These are phyloP conservation scores for Pogostemon cablin DNA, from an alignment of 257 asterid genomes.

Conservation along the genomic window DNA sequence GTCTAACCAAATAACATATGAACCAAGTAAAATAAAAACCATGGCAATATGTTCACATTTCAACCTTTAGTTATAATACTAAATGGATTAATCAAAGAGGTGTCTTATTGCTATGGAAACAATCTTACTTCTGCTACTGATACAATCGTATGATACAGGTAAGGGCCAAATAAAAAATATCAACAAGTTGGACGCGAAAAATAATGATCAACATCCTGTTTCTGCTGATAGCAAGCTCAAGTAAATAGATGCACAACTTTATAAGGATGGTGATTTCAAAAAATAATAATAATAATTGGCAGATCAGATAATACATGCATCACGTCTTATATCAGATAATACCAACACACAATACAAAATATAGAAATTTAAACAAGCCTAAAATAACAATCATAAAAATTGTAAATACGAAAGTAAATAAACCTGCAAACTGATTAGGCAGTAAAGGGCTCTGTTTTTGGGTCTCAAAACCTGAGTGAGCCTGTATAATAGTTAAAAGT, in stretches of 20 bases:
- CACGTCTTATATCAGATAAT: neutral
- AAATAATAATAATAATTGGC: too few species aligned
- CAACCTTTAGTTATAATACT: neutral
- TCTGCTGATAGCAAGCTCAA: neutral
- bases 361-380: neutral
- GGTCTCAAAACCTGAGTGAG: conserved; percentile 43
- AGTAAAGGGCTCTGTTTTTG: conserved; percentile 42
- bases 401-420: conserved; percentile 17
- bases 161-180: neutral
- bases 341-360: conserved; percentile 1
- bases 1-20: neutral
- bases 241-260: too few species aligned
- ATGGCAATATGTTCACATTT: neutral
- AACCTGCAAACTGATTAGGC: conserved; percentile 53
- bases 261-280: too few species aligned
- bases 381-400: conserved; percentile 4
- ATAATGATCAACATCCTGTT: neutral
- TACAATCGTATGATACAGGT: neutral
- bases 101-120: neutral
- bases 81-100: neutral
- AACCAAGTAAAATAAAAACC: neutral
- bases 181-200: neutral
- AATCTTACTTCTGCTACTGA: neutral
- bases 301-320: too few species aligned
- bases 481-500: conserved; percentile 48